Percentiles rank a stretch among this genome's conserved stretches.
Evolutionary conservation across 2,329 filamentous ascomycete genomes (phyloP).

Genomic region (Hymenoscyphus linearis): DNA sequence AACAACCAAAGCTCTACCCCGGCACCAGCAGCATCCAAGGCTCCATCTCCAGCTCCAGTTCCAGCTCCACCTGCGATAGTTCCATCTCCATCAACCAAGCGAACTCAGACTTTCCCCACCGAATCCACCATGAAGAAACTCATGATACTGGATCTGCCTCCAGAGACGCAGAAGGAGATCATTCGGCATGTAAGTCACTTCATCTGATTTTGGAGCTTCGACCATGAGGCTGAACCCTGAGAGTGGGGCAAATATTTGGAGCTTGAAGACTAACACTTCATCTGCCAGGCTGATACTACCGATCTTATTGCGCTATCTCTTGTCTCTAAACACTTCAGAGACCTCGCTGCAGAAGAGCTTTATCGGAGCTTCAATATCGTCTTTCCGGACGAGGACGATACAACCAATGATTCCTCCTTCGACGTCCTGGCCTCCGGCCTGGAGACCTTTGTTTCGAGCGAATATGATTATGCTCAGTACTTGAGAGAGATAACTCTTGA

Average conservation of each 20-base stretch:
- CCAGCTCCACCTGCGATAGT: background rate
- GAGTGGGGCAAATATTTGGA: background rate
- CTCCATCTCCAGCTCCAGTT: background rate
- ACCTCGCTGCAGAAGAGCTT: slow-evolving; percentile 51
- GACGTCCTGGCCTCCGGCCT: slow-evolving; percentile 53
- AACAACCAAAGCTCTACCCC: slow-evolving; percentile 1
- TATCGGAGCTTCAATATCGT: slow-evolving; percentile 57
- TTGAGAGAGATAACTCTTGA: slow-evolving; percentile 52
- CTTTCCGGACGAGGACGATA: slow-evolving; percentile 55
- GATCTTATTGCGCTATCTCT: slow-evolving; percentile 54
- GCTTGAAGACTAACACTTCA: background rate
- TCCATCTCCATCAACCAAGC: background rate
- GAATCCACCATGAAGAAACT: slow-evolving; percentile 3
- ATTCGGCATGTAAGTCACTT: slow-evolving; percentile 29
- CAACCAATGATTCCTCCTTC: slow-evolving; percentile 46
- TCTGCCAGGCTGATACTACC: slow-evolving; percentile 42
- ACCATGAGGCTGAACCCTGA: background rate
- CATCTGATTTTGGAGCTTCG: background rate
- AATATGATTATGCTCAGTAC: slow-evolving; percentile 57
- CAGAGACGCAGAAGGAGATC: slow-evolving; percentile 31
- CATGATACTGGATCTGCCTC: slow-evolving; percentile 27
- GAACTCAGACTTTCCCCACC: background rate
- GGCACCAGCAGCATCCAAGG: background rate
- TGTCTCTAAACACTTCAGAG: slow-evolving; percentile 52
- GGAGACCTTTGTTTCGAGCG: slow-evolving; percentile 57